Evolutionary conservation across 257 asterid genomes (phyloP).

Genomic region (Solanum pennellii): DNA sequence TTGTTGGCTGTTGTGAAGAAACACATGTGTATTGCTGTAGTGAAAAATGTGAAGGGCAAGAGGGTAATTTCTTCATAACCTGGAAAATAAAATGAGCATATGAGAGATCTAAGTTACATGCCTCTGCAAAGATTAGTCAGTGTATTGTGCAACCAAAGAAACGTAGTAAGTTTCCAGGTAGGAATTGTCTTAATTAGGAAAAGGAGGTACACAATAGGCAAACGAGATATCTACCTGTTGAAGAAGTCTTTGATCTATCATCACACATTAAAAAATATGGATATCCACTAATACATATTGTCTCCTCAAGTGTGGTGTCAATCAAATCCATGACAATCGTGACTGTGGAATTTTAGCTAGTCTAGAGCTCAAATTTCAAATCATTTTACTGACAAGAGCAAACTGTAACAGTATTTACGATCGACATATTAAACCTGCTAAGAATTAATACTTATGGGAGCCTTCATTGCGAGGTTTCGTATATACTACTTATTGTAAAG

Average conservation of each 20-base stretch:
- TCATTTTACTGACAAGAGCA: background rate
- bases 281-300: background rate
- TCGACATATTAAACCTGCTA: no score
- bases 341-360: slow-evolving; percentile 2
- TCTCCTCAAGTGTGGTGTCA: background rate
- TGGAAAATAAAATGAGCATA: no score
- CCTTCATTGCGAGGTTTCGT: no score
- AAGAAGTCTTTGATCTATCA: slow-evolving; percentile 26
- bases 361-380: background rate
- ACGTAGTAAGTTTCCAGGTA: background rate
- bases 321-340: background rate
- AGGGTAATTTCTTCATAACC: no score
- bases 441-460: no score
- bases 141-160: background rate
- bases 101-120: no score
- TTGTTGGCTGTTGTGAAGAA: no score
- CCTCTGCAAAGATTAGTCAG: background rate
- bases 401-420: slow-evolving; percentile 1
- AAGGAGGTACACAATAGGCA: slow-evolving; percentile 35
- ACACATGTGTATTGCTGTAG: no score
- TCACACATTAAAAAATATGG: slow-evolving; percentile 10
- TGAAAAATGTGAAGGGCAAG: no score
- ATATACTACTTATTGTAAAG: no score
- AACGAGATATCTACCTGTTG: slow-evolving; percentile 27
- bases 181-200: slow-evolving; percentile 14